These are phyloP conservation scores for Paramarasmius palmivorus DNA, from an alignment of 1,284 basidiomycete species.

Conservation along the genomic window DNA sequence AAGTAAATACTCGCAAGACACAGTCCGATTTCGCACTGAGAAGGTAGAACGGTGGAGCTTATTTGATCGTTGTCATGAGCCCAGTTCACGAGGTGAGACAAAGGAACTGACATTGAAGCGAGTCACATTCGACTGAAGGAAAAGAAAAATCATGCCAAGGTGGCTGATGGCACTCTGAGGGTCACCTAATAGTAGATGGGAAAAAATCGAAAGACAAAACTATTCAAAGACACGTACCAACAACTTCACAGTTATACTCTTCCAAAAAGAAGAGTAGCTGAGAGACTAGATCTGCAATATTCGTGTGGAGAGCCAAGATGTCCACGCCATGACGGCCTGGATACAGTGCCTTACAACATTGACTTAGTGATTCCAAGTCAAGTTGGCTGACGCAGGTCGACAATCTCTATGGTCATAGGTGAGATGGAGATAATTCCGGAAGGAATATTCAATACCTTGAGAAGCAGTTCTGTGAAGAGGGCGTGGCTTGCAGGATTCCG, in stretches of 20 bases:
- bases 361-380: slow-evolving; percentile 68
- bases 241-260: slow-evolving; percentile 74
- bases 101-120: slow-evolving; percentile 57
- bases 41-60: slow-evolving; percentile 40
- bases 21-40: slow-evolving; percentile 41
- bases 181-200: slow-evolving; percentile 53
- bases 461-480: slow-evolving; percentile 54
- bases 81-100: slow-evolving; percentile 4
- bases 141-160: slow-evolving; percentile 73
- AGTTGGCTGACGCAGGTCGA: slow-evolving; percentile 43
- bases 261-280: slow-evolving; percentile 64
- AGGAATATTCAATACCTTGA: slow-evolving; percentile 44
- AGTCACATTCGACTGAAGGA: slow-evolving; percentile 61
- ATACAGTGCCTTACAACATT: slow-evolving; percentile 64
- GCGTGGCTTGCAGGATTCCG: slow-evolving; percentile 61
- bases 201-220: slow-evolving; percentile 8
- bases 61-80: no score
- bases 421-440: background rate
- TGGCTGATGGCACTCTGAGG: slow-evolving; percentile 78
- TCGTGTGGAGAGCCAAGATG: slow-evolving; percentile 68
- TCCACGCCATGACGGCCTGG: slow-evolving; percentile 59
- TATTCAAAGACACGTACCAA: slow-evolving; percentile 50
- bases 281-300: slow-evolving; percentile 60
- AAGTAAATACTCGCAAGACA: slow-evolving; percentile 53
- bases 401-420: slow-evolving; percentile 48